These are phyloP conservation scores for Ottelia alismoides DNA, from an alignment of 106 monocot species.

Conservation along the genomic window DNA sequence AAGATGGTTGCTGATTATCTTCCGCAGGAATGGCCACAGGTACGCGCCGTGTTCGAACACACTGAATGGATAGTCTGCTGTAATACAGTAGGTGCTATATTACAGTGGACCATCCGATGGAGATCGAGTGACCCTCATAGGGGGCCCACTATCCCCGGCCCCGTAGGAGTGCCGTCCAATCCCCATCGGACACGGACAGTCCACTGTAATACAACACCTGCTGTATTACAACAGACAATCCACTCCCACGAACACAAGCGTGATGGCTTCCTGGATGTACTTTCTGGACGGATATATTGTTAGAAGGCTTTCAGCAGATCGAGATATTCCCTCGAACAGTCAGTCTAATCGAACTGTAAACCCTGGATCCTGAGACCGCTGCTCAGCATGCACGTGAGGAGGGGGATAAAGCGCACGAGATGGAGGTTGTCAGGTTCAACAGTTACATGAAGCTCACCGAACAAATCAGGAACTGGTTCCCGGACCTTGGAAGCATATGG, in stretches of 20 bases:
- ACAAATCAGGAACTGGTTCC: constrained; percentile 42
- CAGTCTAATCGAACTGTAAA: constrained; percentile 61
- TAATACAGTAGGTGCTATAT: no score
- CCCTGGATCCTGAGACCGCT: constrained; percentile 77
- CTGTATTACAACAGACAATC: no score
- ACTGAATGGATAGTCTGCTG: no score
- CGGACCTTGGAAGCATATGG: constrained; percentile 62
- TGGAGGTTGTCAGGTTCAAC: constrained; percentile 73
- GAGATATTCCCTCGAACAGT: constrained; percentile 33
- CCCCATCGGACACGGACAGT: no score
- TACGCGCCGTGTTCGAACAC: constrained; percentile 4
- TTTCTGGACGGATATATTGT: background rate
- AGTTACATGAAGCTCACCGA: constrained; percentile 59
- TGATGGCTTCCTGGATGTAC: background rate
- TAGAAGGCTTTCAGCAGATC: constrained; percentile 32
- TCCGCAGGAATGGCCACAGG: constrained; percentile 39
- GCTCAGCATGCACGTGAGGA: constrained; percentile 80
- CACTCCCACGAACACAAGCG: no score
- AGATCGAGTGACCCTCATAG: no score
- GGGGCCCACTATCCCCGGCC: no score
- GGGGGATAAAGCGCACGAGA: constrained; percentile 89
- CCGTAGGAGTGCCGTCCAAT: no score
- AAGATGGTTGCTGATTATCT: constrained; percentile 42
- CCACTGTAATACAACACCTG: no score
- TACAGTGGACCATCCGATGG: no score